Conservation (phyloP, 148 eudicot genomes). For the Silene latifolia region DNA sequence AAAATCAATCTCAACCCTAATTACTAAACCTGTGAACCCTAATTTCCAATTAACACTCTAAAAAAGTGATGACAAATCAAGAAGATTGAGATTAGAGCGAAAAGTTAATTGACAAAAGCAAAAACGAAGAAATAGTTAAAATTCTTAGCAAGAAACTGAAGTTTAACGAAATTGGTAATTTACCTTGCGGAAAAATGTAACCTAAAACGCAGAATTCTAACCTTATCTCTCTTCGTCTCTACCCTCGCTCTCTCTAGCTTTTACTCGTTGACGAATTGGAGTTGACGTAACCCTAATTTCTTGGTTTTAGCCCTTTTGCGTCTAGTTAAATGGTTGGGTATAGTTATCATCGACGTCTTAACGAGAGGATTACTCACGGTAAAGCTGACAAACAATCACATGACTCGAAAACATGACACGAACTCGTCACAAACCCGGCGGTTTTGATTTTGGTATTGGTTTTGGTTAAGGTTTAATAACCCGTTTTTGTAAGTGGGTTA, state of each 20-base stretch:
- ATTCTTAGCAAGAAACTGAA: background rate
- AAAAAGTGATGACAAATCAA: too few species aligned
- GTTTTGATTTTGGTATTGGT: too few species aligned
- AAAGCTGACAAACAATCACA: too few species aligned
- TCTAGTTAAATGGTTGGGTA: too few species aligned
- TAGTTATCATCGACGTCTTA: too few species aligned
- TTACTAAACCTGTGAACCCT: background rate
- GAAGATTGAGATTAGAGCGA: background rate
- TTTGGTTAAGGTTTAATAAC: too few species aligned
- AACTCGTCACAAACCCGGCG: too few species aligned
- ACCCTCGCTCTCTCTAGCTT: background rate
- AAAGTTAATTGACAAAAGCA: background rate
- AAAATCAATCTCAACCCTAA: constrained; percentile 29
- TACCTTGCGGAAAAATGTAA: background rate
- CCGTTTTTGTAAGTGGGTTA: too few species aligned
- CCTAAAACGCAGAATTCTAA: background rate
- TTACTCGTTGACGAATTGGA: background rate
- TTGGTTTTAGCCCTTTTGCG: background rate
- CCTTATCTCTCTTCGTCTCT: background rate
- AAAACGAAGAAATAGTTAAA: background rate
- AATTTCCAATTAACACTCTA: background rate
- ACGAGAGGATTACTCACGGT: too few species aligned
- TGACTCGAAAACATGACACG: too few species aligned
- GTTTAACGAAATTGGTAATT: background rate
- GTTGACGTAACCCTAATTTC: background rate